phyloP scores from a whole-genome alignment of 192 early-diverging fungal genomes.

The Rhizophagus clarus region DNA sequence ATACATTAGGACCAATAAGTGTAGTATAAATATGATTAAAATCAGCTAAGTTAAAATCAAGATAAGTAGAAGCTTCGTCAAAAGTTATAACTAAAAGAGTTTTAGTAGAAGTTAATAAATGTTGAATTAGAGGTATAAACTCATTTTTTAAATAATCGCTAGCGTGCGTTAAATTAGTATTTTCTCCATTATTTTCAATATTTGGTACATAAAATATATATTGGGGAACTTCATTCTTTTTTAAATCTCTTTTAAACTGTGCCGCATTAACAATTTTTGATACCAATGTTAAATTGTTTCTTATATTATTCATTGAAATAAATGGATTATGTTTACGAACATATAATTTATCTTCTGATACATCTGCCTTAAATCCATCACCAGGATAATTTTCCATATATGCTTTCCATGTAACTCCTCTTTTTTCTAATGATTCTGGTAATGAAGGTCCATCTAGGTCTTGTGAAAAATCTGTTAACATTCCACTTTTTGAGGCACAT shows the following conservation, averaged over 20 bases:
- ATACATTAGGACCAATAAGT: slow-evolving; percentile 30
- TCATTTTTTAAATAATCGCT: slow-evolving; percentile 48
- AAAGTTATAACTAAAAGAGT: slow-evolving; percentile 23
- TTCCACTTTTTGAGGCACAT: slow-evolving; percentile 26
- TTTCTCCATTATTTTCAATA: slow-evolving; percentile 57
- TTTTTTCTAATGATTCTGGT: slow-evolving; percentile 57
- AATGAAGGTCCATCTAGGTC: slow-evolving; percentile 31
- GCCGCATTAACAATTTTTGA: slow-evolving; percentile 60
- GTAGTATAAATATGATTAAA: slow-evolving; percentile 22
- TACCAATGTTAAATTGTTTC: slow-evolving; percentile 56
- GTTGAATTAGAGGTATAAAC: slow-evolving; percentile 17
- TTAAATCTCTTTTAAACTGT: slow-evolving; percentile 59
- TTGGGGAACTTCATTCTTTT: slow-evolving; percentile 50
- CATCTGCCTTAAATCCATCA: slow-evolving; percentile 18
- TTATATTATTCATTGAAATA: slow-evolving; percentile 58
- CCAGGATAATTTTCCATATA: slow-evolving; percentile 68
- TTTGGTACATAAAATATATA: slow-evolving; percentile 65
- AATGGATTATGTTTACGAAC: slow-evolving; percentile 79
- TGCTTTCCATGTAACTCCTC: slow-evolving; percentile 60
- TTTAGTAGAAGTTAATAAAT: slow-evolving; percentile 7
- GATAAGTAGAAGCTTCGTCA: slow-evolving; percentile 6
- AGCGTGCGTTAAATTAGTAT: slow-evolving; percentile 50
- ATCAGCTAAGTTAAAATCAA: slow-evolving; percentile 1
- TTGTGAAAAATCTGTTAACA: slow-evolving; percentile 20
- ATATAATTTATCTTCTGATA: slow-evolving; percentile 42